These are phyloP conservation scores for Phaeosphaeria sp. DNA, from an alignment of 2,329 filamentous ascomycete species.

Conservation along the genomic window DNA sequence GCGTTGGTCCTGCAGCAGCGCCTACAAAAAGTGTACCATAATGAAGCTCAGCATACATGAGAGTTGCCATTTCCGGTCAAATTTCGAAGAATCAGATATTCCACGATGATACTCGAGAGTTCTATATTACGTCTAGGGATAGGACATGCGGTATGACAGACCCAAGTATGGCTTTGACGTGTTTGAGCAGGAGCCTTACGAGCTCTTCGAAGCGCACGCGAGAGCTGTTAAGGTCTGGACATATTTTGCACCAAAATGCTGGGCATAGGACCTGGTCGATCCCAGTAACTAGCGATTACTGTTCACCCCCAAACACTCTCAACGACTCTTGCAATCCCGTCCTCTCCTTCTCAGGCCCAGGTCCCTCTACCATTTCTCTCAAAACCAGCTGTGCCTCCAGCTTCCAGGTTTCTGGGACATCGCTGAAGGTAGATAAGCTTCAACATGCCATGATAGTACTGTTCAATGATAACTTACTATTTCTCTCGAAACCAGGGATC, in stretches of 20 bases:
- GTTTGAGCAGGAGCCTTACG: too few relatives aligned
- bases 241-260: too few relatives aligned
- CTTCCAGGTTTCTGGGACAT: conserved; percentile 29
- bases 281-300: too few relatives aligned
- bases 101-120: neutral
- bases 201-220: too few relatives aligned
- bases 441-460: neutral
- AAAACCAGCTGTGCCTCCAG: conserved; percentile 36
- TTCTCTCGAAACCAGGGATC: conserved; percentile 27
- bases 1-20: neutral
- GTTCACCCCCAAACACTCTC: conserved; percentile 28
- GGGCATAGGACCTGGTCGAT: too few relatives aligned
- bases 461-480: conserved; percentile 7
- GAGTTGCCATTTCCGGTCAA: neutral
- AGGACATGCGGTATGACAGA: too few relatives aligned
- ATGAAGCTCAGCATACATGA: neutral
- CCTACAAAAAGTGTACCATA: neutral
- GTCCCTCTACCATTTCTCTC: conserved; percentile 40
- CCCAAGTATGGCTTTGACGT: too few relatives aligned
- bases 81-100: neutral
- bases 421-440: conserved; percentile 1
- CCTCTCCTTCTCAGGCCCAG: conserved; percentile 34
- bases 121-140: neutral
- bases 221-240: too few relatives aligned
- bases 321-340: conserved; percentile 36